Percentiles rank a stretch among this genome's conserved stretches.
Evolutionary conservation across 106 monocot genomes (phyloP).

Genomic region (Alisma plantagoaquatica): DNA sequence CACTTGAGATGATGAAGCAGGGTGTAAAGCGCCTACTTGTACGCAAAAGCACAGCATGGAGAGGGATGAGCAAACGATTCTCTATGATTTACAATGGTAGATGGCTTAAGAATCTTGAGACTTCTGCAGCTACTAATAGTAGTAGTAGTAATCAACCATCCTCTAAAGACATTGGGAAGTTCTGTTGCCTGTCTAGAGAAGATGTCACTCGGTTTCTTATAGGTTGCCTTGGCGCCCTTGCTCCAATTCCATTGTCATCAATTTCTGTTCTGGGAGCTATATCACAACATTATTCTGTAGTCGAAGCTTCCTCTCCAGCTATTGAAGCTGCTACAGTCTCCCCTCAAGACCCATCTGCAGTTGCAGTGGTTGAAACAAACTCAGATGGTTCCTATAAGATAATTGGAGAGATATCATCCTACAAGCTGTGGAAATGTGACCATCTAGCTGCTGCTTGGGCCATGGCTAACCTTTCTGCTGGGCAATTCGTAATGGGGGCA

Average conservation of each 20-base stretch:
- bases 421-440: conserved; percentile 90
- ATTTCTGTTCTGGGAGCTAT: conserved; percentile 61
- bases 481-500: conserved; percentile 73
- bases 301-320: conserved; percentile 55
- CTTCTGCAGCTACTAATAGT: conserved; percentile 4
- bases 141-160: conserved; percentile 7
- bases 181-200: conserved; percentile 84
- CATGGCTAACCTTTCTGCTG: conserved; percentile 73
- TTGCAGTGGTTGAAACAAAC: conserved; percentile 60
- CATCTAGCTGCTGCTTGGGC: conserved; percentile 69
- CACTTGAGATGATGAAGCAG: conserved; percentile 95
- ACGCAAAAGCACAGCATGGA: conserved; percentile 69
- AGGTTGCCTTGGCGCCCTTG: conserved; percentile 81
- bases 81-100: conserved; percentile 82
- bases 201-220: conserved; percentile 84
- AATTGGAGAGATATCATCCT: conserved; percentile 85
- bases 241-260: conserved; percentile 67
- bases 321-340: conserved; percentile 35
- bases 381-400: conserved; percentile 57
- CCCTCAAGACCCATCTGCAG: conserved; percentile 50
- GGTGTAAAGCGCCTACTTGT: conserved; percentile 73
- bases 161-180: conserved; percentile 23
- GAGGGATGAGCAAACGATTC: conserved; percentile 80
- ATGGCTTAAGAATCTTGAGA: conserved; percentile 62
- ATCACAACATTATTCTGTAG: conserved; percentile 20